Base-by-base conservation (phyloP, 1,139 yeast genomes). In the Keqinozyma sinolaborantium region DNA sequence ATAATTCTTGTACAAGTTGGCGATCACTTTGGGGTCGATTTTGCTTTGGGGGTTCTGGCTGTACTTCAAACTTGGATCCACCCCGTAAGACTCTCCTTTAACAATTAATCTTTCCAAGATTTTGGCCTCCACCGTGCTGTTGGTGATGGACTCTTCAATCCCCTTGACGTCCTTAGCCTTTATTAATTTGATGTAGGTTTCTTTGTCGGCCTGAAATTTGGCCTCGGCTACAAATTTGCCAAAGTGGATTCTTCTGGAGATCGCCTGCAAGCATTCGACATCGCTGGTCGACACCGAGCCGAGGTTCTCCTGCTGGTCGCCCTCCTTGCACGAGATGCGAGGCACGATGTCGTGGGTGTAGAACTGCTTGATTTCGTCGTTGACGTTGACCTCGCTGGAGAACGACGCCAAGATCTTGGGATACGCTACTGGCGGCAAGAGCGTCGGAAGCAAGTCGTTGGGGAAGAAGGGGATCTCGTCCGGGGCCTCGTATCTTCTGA, bases 191-290 rank as follows among this genome's bases (percentile, higher is more conserved):
- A 76, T 77, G 60, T 81, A 88, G 32, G 57, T 57, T 31, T 75
- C 85, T 27, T 68, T 73, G 44, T 90, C 95, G 18, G 69, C 60
- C 48, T 72, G 82, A 56, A 78, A 92, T 60, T 92, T 92, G 26
- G 95, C 83, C 55, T 92, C 98, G 4, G 98, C 98, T 4, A 92
- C 98, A 64, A 92, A 92, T 58, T 84, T 86, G 31, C 97, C 98
- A 60, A 92, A 92, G 60, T 92, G 98, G 44, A 92, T 87, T 53
- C 98, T 75, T 49, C 98, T 73, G n/a, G 95, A 84, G 30, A 92
- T 63, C 4, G 95, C 81, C 56, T 90, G 97, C 42, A 92, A 69
- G 45, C 85, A 77, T 44, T 84, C 95, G 38, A 92, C 83, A 53
- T 92, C 98, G 44, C 87, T 70, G 24, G 79, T 66, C 2, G 95